Conservation (phyloP, 257 asterid species). For the Leptodermis oblonga region DNA sequence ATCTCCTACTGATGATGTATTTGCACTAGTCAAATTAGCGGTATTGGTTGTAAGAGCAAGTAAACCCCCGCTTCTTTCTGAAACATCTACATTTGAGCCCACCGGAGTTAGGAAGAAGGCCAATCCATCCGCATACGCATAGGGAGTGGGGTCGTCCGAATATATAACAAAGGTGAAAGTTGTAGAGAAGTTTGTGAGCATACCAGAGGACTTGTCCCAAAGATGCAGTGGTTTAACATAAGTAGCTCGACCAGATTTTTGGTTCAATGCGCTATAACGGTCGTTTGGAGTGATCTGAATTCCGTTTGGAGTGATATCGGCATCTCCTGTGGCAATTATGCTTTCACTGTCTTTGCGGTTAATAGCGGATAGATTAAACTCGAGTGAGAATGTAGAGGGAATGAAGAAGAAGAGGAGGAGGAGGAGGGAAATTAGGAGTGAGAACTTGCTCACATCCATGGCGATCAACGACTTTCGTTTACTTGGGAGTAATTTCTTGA, state of each 20-base stretch:
- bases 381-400: too few species aligned
- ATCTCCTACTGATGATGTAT: too few species aligned
- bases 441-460: too few species aligned
- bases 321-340: slow-evolving; percentile 19
- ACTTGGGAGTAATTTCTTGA: too few species aligned
- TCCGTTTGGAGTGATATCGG: slow-evolving; percentile 24
- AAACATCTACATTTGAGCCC: not conserved
- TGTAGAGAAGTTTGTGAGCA: slow-evolving; percentile 17
- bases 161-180: slow-evolving; percentile 18
- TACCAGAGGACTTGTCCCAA: slow-evolving; percentile 22
- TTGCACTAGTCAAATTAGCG: not conserved
- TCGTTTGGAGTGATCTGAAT: slow-evolving; percentile 32
- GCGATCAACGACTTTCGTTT: too few species aligned
- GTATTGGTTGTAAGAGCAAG: slow-evolving; percentile 10
- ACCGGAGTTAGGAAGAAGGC: slow-evolving; percentile 13
- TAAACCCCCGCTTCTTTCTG: not conserved
- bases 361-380: too few species aligned
- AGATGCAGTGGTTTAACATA: too few species aligned
- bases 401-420: too few species aligned
- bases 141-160: not conserved
- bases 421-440: too few species aligned
- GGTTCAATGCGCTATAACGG: not conserved
- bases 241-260: slow-evolving; percentile 13
- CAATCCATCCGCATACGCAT: not conserved
- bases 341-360: too few species aligned